These are phyloP conservation scores for Zygnema cylindricum DNA, from an alignment of 139 green algal species.

Conservation along the genomic window DNA sequence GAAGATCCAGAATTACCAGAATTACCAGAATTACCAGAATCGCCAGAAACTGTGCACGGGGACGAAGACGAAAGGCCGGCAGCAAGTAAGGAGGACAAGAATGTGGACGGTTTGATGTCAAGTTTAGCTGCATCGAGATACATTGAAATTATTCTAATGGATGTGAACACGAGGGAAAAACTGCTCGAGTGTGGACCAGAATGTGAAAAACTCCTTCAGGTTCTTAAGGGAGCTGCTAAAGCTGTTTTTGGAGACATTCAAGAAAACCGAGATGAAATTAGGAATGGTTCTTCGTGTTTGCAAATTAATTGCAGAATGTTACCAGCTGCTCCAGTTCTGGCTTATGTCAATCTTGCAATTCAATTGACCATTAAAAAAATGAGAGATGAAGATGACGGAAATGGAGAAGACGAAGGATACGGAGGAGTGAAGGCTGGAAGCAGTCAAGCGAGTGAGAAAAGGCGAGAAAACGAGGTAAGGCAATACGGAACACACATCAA, in stretches of 20 bases:
- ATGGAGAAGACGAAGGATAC: not conserved
- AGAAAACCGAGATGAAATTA: not conserved
- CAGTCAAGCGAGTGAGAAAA: too few species aligned
- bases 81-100: not conserved
- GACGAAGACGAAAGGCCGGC: not conserved
- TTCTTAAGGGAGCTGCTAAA: not conserved
- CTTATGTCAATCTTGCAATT: not conserved
- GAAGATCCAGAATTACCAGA: too few species aligned
- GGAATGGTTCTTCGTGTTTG: not conserved
- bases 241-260: not conserved
- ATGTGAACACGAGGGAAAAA: not conserved
- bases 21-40: too few species aligned
- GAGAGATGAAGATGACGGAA: not conserved
- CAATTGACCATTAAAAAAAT: not conserved
- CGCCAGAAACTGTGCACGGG: too few species aligned
- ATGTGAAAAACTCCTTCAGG: not conserved
- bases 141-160: not conserved
- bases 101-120: not conserved
- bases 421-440: too few species aligned
- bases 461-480: too few species aligned
- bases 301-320: too few species aligned
- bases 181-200: not conserved
- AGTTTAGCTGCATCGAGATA: not conserved
- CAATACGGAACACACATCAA: too few species aligned
- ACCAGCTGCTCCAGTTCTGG: not conserved